A percentile compares a stretch with the other conserved stretches of the same genome.
phyloP scores from a whole-genome alignment of 176 grass and related monocot species.

The Rhynchospora tenuis region DNA sequence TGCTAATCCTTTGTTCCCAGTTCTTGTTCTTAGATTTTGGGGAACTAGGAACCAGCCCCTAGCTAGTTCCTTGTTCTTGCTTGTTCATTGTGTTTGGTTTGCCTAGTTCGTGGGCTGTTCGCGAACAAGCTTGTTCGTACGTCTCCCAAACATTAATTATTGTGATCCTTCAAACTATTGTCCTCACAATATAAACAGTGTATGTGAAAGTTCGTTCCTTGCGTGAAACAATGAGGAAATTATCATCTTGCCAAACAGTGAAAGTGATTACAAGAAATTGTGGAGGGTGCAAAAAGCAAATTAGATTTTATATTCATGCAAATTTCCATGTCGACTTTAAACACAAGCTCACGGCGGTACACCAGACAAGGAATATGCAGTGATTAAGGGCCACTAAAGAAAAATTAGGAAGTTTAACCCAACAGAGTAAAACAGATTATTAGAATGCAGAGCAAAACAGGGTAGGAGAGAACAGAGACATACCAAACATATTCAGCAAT shows the following conservation, averaged over 20 bases:
- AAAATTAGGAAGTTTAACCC: background rate
- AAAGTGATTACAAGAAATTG: background rate
- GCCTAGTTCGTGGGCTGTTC: no score
- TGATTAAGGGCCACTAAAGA: background rate
- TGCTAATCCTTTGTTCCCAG: no score
- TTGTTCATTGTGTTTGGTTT: no score
- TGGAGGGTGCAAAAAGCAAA: background rate
- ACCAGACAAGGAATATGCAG: background rate
- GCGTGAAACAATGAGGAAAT: background rate
- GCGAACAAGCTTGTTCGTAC: no score
- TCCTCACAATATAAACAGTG: background rate
- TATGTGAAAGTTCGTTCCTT: background rate
- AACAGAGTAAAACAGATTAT: background rate
- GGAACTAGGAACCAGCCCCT: no score
- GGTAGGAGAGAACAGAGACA: background rate
- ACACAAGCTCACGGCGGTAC: background rate
- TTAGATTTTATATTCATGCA: background rate
- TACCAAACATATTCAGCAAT: conserved; percentile 85
- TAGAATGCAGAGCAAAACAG: background rate
- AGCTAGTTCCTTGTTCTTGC: no score
- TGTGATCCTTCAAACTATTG: background rate
- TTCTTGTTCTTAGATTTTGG: no score
- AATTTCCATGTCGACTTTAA: background rate
- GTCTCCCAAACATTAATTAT: no score
- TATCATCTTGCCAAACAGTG: background rate